Evolutionary conservation across 495 filamentous ascomycete genomes (phyloP).

Genomic region (Oidiodendron maius): DNA sequence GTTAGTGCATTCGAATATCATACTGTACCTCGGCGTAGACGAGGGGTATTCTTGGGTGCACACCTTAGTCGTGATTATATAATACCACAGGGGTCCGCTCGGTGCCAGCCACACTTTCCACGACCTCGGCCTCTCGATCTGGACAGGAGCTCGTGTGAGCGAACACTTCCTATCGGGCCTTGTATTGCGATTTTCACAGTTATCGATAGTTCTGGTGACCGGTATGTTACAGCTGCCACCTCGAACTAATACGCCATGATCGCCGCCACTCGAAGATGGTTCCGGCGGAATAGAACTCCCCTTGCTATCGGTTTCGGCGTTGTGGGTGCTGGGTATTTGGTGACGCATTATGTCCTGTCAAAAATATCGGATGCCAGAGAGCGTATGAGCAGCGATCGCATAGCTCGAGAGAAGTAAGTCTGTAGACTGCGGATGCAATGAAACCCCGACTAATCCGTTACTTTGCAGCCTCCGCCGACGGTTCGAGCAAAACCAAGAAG

Average conservation of each 20-base stretch:
- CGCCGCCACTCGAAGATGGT: constrained; percentile 75
- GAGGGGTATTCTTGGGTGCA: neutral
- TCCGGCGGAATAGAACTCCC: constrained; percentile 84
- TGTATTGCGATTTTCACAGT: too few relatives aligned
- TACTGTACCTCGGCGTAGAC: too few relatives aligned
- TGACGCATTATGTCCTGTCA: constrained; percentile 81
- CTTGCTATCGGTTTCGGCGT: constrained; percentile 83
- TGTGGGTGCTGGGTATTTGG: constrained; percentile 85
- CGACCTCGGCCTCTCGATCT: too few relatives aligned
- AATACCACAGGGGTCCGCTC: too few relatives aligned
- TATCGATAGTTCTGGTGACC: too few relatives aligned
- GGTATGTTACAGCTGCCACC: constrained; percentile 13
- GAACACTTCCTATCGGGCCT: too few relatives aligned
- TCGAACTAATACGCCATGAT: constrained; percentile 52
- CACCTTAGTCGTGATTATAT: too few relatives aligned
- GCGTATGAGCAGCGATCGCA: constrained; percentile 90
- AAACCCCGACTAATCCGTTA: neutral
- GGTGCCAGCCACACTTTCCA: too few relatives aligned
- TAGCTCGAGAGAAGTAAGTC: constrained; percentile 89
- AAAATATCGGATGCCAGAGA: constrained; percentile 91
- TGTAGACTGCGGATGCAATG: neutral
- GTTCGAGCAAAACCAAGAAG: constrained; percentile 98
- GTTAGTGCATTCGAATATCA: too few relatives aligned
- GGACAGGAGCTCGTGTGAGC: too few relatives aligned
- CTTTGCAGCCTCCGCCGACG: constrained; percentile 72